Conservation (phyloP, 1,284 basidiomycete species). For the Salmacisia buchloeana region DNA sequence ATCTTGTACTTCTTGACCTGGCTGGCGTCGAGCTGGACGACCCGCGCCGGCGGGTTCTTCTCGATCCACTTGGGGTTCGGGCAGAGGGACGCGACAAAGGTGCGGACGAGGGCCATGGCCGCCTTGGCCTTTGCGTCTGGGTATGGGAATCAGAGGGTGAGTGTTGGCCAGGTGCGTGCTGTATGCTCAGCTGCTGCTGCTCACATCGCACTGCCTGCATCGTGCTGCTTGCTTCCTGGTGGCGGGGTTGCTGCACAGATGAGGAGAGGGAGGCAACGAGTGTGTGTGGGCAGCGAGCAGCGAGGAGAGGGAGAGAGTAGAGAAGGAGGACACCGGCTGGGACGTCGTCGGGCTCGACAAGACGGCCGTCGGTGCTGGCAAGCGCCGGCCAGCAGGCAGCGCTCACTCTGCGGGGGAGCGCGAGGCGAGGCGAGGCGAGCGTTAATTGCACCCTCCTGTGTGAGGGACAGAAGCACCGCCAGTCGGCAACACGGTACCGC, state of each 20-base stretch:
- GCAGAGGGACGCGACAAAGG: not conserved
- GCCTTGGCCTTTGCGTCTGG: constrained; percentile 9
- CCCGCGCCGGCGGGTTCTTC: not conserved
- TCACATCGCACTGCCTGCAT: constrained; percentile 5
- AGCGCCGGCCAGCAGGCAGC: too few species aligned
- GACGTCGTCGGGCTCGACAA: not conserved
- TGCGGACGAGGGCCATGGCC: constrained; percentile 6
- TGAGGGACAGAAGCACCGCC: too few species aligned
- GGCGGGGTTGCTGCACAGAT: not conserved
- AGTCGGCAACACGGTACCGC: too few species aligned
- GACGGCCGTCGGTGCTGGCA: too few species aligned
- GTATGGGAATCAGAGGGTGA: not conserved
- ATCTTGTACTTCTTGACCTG: constrained; percentile 8
- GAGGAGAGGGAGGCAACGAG: not conserved
- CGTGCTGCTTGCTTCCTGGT: not conserved
- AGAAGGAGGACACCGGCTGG: not conserved
- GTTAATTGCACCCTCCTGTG: too few species aligned
- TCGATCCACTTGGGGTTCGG: constrained; percentile 2
- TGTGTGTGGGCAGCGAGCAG: not conserved
- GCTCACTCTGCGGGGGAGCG: too few species aligned
- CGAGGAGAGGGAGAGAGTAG: not conserved
- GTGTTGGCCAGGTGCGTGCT: not conserved
- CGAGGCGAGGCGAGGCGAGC: too few species aligned
- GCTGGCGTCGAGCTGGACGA: not conserved
- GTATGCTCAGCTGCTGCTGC: too few species aligned